A percentile compares a stretch with the other conserved stretches of the same genome.
Evolutionary conservation across 108 stramenopile genomes (phyloP).

Genomic region (Nitzschia sp.): DNA sequence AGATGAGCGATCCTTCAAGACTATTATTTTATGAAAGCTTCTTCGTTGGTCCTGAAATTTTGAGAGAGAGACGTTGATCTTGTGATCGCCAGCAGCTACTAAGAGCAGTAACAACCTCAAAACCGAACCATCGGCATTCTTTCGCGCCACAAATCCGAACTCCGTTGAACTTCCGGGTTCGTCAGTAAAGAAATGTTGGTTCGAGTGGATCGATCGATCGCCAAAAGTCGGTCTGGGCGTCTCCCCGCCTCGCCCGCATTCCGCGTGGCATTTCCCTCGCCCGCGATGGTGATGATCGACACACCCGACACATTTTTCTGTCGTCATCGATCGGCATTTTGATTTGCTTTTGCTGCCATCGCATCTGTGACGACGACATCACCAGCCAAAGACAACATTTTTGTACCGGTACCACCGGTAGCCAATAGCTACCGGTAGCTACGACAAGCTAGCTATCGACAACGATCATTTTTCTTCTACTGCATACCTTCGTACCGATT

Average conservation of each 20-base stretch:
- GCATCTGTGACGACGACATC: neutral
- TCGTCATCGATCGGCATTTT: neutral
- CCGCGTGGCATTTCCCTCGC: neutral
- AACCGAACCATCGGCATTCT: conserved; percentile 7
- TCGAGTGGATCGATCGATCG: neutral
- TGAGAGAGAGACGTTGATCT: too few relatives aligned
- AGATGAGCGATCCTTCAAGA: neutral
- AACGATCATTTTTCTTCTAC: too few relatives aligned
- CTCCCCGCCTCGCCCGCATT: neutral
- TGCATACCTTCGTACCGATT: too few relatives aligned
- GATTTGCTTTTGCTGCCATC: neutral
- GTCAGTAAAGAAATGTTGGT: too few relatives aligned
- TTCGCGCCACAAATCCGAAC: conserved; percentile 1
- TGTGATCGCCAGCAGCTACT: too few relatives aligned
- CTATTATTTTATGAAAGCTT: neutral
- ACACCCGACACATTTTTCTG: neutral
- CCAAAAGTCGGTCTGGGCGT: neutral
- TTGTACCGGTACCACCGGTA: too few relatives aligned
- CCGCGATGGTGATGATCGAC: neutral
- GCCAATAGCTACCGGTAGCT: too few relatives aligned
- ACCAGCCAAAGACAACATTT: too few relatives aligned
- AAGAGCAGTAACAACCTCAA: too few relatives aligned
- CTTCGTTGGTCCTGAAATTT: too few relatives aligned
- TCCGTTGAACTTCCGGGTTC: neutral
- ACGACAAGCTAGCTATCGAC: too few relatives aligned